A percentile compares a stretch with the other conserved stretches of the same genome.
Conservation (phyloP, 2,329 filamentous ascomycete genomes). For the Diaporthe batatas region DNA sequence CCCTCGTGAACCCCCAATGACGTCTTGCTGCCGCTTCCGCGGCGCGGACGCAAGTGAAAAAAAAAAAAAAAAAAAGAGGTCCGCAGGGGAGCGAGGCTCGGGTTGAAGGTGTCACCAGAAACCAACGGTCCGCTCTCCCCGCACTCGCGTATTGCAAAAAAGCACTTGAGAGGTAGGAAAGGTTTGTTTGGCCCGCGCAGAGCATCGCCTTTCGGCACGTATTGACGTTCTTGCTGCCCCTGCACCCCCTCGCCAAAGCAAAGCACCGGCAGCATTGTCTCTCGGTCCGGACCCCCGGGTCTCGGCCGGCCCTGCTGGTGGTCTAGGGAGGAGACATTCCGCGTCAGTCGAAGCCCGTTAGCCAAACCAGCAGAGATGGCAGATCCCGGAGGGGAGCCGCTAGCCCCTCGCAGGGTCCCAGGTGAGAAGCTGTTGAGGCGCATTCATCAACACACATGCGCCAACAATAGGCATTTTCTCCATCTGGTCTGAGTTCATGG, state of each 20-base stretch:
- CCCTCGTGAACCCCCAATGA: background rate
- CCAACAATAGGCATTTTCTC: background rate
- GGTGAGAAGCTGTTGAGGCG: background rate
- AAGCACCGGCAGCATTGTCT: conserved; percentile 1
- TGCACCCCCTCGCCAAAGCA: background rate
- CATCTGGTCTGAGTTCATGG: background rate
- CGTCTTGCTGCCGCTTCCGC: background rate
- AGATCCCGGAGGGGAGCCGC: background rate
- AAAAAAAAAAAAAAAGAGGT: too few species aligned
- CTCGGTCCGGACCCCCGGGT: conserved; percentile 28
- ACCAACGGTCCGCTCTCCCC: background rate
- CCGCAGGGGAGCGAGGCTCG: too few species aligned
- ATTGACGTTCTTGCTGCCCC: background rate
- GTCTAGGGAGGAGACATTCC: conserved; percentile 24
- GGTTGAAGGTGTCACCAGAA: background rate
- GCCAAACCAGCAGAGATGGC: background rate
- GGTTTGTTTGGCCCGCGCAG: background rate
- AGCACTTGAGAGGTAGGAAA: background rate
- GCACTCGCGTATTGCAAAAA: background rate
- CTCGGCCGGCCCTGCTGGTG: background rate
- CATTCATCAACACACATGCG: background rate
- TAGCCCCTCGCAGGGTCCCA: background rate
- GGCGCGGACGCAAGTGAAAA: background rate
- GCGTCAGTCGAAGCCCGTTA: background rate
- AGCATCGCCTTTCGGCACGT: conserved; percentile 5